Evolutionary conservation across 2,329 filamentous ascomycete species (phyloP).

Genomic region (Microcyclospora tardicrescens): DNA sequence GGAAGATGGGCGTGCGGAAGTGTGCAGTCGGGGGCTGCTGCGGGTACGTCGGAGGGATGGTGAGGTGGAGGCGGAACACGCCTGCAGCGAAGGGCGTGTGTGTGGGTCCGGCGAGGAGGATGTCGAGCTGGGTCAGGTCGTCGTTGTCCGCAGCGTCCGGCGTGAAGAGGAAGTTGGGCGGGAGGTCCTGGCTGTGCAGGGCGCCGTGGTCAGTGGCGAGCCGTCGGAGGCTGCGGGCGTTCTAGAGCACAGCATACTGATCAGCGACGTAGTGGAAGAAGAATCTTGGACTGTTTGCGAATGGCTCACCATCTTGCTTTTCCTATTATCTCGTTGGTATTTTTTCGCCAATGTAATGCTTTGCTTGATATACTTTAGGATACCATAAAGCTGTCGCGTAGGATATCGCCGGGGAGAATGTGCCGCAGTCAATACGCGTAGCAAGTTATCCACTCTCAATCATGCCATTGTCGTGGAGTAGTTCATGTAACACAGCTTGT

Average conservation of each 20-base stretch:
- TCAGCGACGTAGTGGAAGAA: neutral
- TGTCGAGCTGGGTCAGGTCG: constrained; percentile 44
- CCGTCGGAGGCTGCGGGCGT: constrained; percentile 40
- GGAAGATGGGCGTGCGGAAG: constrained; percentile 50
- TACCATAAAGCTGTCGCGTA: too few relatives aligned
- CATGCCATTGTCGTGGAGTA: too few relatives aligned
- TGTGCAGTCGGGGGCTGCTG: constrained; percentile 41
- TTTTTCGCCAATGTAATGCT: too few relatives aligned
- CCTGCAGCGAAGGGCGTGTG: constrained; percentile 48
- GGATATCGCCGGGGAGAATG: too few relatives aligned
- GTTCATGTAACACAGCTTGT: too few relatives aligned
- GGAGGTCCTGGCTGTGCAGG: constrained; percentile 42
- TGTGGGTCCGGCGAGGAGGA: constrained; percentile 46
- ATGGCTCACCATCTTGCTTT: too few relatives aligned
- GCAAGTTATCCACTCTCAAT: too few relatives aligned
- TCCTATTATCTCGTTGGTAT: too few relatives aligned
- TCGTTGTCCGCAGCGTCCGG: constrained; percentile 28
- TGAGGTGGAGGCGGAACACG: constrained; percentile 46
- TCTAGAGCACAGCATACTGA: constrained; percentile 21
- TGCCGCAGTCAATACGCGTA: too few relatives aligned
- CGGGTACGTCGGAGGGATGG: constrained; percentile 46
- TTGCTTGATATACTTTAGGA: too few relatives aligned
- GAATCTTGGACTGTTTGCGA: too few relatives aligned
- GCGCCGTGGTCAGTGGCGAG: constrained; percentile 47
- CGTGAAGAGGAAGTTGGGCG: constrained; percentile 50